Base-by-base conservation (phyloP, 1,284 basidiomycete species). In the Phaffia rhodozyma region DNA sequence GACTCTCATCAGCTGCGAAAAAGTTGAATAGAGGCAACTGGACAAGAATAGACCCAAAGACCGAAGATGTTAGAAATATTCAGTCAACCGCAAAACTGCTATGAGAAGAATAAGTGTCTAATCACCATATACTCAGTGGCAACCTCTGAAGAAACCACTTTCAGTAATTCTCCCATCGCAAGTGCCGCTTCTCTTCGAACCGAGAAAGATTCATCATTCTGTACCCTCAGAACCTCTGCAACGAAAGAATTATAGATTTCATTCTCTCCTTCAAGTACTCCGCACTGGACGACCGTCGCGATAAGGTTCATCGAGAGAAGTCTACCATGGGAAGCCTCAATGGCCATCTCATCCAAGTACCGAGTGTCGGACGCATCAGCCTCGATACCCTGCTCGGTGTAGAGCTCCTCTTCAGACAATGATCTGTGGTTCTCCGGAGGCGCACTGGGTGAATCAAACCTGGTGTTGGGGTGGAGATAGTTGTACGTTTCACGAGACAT, bases 221-320 rank as follows among this genome's bases (percentile, higher is more conserved):
- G 81, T 18, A 90, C 85, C 34, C 85, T 81, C 67, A 87, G 82
- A 1, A 97, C 83, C 74, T 96, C 91, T 57, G 83, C 81, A 1
- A 94, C 83, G 72, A 97, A 91, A 1, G 83, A 80, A 18, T 74
- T 72, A 61, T 85, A 80, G 6, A 83, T 82, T 47, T 85, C 83
- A 23, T 83, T 80, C 21, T 79, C 79, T 63, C 85, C 72, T 21
- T 83, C 69, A n/a, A 82, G 63, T 84, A 75, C 62, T 77, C 77
- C 53, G 77, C 78, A 11, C 76, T 71, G 4, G 76, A 69, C 62
- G 38, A 91, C 84, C 7, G 89, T 87, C 47, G 89, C 90, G 76
- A 97, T 89, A 63, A 97, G 77, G 72, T 89, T 92, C 86, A 97
- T 91, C 66, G 91, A 91, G 6, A 90, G 89, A 61, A 94, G 80